Conservation (phyloP, 2,329 filamentous ascomycete genomes). For the Penicillium sp. region DNA sequence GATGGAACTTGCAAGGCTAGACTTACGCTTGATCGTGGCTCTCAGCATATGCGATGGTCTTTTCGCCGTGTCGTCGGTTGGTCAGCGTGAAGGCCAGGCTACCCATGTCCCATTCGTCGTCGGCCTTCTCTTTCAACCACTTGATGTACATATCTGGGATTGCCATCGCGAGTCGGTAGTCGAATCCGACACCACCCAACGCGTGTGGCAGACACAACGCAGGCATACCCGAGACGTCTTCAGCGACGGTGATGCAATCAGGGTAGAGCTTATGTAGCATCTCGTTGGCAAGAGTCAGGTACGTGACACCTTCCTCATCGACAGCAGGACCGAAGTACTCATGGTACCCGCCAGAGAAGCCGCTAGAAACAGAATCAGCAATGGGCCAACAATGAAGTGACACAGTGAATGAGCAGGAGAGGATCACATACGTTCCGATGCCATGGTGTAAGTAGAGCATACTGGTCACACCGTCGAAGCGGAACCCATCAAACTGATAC, state of each 20-base stretch:
- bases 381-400: background rate
- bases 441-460: constrained; percentile 97
- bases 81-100: constrained; percentile 82
- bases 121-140: constrained; percentile 87
- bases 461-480: constrained; percentile 96
- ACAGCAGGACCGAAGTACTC: constrained; percentile 91
- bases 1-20: background rate
- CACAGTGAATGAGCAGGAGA: background rate
- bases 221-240: constrained; percentile 98
- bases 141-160: constrained; percentile 99
- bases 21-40: constrained; percentile 96
- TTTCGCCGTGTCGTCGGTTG: constrained; percentile 91
- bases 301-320: constrained; percentile 90
- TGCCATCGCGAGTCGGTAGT: constrained; percentile 96
- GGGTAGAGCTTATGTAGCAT: constrained; percentile 91
- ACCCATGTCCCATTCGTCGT: constrained; percentile 87
- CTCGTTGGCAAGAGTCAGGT: constrained; percentile 95
- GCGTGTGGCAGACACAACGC: constrained; percentile 84
- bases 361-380: constrained; percentile 50
- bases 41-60: constrained; percentile 96
- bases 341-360: constrained; percentile 96
- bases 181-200: constrained; percentile 89
- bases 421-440: constrained; percentile 77
- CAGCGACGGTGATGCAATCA: constrained; percentile 83
- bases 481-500: constrained; percentile 93